These are phyloP conservation scores for Chamaecyparis obtusa DNA, from an alignment of 75 land plant genomes.

Conservation along the genomic window DNA sequence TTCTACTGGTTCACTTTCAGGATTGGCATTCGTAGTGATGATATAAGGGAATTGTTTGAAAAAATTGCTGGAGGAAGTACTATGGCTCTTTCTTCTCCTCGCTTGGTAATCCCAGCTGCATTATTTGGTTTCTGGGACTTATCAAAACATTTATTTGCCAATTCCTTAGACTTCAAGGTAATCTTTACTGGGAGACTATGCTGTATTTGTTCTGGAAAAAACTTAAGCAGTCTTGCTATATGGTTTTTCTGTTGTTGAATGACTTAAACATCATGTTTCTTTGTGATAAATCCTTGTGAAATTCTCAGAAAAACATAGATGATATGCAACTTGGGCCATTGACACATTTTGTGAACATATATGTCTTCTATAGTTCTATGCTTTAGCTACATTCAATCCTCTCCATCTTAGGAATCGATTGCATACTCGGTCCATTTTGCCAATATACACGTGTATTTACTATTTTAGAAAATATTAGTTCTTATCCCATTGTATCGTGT, in stretches of 20 bases:
- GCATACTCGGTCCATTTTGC: neutral
- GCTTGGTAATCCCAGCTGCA: slow-evolving; percentile 82
- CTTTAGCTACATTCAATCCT: neutral
- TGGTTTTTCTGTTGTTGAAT: neutral
- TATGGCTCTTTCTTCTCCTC: slow-evolving; percentile 87
- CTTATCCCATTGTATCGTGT: neutral
- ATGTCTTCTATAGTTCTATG: neutral
- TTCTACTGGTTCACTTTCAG: slow-evolving; percentile 24
- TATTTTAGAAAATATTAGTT: too few relatives aligned
- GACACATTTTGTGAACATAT: neutral
- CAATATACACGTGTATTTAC: too few relatives aligned
- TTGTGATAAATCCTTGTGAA: neutral
- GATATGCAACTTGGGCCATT: neutral
- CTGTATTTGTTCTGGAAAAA: neutral
- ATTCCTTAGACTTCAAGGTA: slow-evolving; percentile 83
- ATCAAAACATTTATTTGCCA: slow-evolving; percentile 46
- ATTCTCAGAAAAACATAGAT: neutral
- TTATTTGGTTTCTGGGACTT: slow-evolving; percentile 77
- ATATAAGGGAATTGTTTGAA: slow-evolving; percentile 57
- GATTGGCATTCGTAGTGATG: slow-evolving; percentile 87
- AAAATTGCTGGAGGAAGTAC: slow-evolving; percentile 65
- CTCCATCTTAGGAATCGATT: neutral
- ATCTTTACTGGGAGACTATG: neutral
- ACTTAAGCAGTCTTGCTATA: neutral
- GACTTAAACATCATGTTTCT: neutral